These are phyloP conservation scores for Ophiostoma australiae DNA, from an alignment of 2,329 filamentous ascomycete genomes.

Conservation along the genomic window DNA sequence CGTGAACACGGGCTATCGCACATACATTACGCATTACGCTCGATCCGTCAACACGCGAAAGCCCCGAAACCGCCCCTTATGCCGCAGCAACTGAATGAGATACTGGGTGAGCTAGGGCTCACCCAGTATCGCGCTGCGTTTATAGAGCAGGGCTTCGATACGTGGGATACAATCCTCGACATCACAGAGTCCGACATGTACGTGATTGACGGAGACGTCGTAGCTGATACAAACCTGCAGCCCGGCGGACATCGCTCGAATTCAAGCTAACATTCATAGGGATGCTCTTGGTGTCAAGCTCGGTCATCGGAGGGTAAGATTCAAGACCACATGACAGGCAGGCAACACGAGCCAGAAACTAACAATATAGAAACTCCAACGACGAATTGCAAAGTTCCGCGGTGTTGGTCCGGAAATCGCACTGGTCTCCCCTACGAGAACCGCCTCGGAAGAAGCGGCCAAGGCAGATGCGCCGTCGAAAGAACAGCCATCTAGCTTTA, in stretches of 20 bases:
- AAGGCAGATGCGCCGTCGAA: conserved; percentile 41
- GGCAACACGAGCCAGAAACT: background rate
- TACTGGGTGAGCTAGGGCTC: conserved; percentile 71
- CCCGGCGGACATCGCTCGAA: background rate
- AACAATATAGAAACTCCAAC: conserved; percentile 64
- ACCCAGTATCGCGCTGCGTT: conserved; percentile 70
- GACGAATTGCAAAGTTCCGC: conserved; percentile 70
- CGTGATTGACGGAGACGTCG: conserved; percentile 32
- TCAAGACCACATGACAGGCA: background rate
- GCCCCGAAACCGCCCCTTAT: conserved; percentile 37
- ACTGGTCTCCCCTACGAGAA: conserved; percentile 46
- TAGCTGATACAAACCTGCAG: too few species aligned
- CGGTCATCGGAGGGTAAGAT: conserved; percentile 69
- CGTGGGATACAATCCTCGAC: conserved; percentile 77
- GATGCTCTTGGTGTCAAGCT: conserved; percentile 72
- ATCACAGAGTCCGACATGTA: conserved; percentile 81
- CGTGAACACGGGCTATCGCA: conserved; percentile 6
- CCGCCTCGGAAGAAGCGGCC: conserved; percentile 53
- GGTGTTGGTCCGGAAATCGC: conserved; percentile 54
- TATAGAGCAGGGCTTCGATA: conserved; percentile 75
- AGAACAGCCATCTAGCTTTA: conserved; percentile 25
- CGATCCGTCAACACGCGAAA: background rate
- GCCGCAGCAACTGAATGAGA: conserved; percentile 58
- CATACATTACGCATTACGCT: conserved; percentile 4
- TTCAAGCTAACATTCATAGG: conserved; percentile 37